Percentiles rank a stretch among this genome's conserved stretches.
Conservation (phyloP, 306 rosid species). For the Morella rubra region DNA sequence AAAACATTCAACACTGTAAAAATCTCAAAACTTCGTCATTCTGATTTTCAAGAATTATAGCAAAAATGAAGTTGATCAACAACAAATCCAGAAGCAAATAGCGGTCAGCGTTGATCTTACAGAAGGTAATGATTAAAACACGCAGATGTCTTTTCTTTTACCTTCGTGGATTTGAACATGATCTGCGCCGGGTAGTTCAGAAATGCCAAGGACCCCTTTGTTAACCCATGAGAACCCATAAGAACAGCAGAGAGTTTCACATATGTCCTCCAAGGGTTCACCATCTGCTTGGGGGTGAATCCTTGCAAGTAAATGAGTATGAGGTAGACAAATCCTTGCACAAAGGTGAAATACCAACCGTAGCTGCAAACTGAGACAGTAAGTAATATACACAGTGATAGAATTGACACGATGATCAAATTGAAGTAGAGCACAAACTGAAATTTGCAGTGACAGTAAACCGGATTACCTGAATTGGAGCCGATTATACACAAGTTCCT, state of each 20-base stretch:
- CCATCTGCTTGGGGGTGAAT: conserved; percentile 58
- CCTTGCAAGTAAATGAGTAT: conserved; percentile 51
- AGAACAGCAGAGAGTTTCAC: conserved; percentile 66
- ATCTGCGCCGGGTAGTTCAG: conserved; percentile 70
- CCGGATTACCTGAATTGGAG: conserved; percentile 50
- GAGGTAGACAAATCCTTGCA: conserved; percentile 63
- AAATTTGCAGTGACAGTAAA: neutral
- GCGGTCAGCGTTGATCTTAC: neutral
- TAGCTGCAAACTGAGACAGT: conserved; percentile 36
- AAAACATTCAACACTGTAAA: neutral
- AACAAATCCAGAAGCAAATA: neutral
- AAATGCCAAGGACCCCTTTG: conserved; percentile 64
- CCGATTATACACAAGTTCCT: conserved; percentile 66
- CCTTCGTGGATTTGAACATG: conserved; percentile 72
- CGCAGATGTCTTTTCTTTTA: conserved; percentile 2
- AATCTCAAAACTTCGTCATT: neutral
- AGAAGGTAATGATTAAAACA: neutral
- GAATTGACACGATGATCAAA: neutral
- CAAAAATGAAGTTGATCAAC: neutral
- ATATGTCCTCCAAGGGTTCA: conserved; percentile 62
- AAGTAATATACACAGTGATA: neutral
- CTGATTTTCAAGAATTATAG: neutral
- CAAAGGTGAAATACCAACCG: conserved; percentile 73
- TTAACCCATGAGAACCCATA: conserved; percentile 71
- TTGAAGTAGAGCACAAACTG: neutral